Conservation (phyloP, 1,284 basidiomycete genomes). For the Apiotrichum domesticum region DNA sequence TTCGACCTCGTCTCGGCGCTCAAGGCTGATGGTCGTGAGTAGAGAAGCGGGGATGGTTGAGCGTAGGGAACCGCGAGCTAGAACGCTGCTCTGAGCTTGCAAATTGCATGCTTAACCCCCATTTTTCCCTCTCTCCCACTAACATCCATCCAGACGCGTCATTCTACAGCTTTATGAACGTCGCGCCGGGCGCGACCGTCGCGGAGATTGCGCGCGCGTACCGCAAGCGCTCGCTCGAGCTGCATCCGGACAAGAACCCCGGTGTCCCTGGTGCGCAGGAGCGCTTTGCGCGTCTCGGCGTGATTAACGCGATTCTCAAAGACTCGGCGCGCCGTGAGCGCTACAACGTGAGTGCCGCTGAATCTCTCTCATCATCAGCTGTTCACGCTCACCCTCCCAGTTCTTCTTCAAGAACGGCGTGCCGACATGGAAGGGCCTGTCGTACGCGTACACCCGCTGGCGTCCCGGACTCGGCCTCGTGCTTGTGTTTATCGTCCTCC, state of each 20-base stretch:
- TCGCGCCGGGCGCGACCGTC: conserved; percentile 62
- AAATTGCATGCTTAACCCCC: too few relatives aligned
- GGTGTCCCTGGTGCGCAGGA: conserved; percentile 72
- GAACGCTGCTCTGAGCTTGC: too few relatives aligned
- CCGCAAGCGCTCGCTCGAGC: conserved; percentile 74
- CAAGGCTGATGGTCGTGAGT: conserved; percentile 68
- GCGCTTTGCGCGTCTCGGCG: conserved; percentile 77
- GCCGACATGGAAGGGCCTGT: conserved; percentile 45
- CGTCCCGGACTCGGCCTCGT: conserved; percentile 79
- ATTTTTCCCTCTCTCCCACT: not conserved
- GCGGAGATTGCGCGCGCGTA: conserved; percentile 79
- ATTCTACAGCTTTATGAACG: conserved; percentile 80
- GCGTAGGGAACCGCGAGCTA: too few relatives aligned
- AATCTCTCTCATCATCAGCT: not conserved
- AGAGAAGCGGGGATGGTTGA: too few relatives aligned
- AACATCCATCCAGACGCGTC: conserved; percentile 56
- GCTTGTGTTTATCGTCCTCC: conserved; percentile 62
- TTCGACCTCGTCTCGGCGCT: conserved; percentile 87
- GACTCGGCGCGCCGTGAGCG: conserved; percentile 68
- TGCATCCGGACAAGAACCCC: conserved; percentile 92
- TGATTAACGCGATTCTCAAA: conserved; percentile 74
- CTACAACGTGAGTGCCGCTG: conserved; percentile 50
- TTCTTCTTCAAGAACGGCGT: conserved; percentile 49
- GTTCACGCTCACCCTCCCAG: conserved; percentile 29
- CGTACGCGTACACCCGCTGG: conserved; percentile 89